Evolutionary conservation across 2,329 filamentous ascomycete genomes (phyloP).

Genomic region (Aaosphaeria pasadenensis): DNA sequence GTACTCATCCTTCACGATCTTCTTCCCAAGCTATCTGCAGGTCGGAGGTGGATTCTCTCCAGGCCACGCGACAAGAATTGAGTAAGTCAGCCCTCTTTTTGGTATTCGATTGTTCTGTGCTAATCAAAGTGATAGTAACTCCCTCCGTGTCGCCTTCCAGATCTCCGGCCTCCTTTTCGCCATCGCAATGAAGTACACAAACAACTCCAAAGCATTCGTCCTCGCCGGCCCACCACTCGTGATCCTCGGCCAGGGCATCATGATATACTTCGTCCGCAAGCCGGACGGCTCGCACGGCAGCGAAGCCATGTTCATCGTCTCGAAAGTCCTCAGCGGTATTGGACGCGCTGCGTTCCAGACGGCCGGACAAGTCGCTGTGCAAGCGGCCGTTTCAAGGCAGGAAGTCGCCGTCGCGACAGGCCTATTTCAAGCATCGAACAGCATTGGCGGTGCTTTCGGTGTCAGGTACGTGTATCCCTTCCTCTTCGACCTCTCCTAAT

Average conservation of each 20-base stretch:
- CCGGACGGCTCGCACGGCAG: not conserved
- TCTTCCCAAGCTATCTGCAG: not conserved
- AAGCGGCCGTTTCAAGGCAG: not conserved
- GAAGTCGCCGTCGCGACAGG: not conserved
- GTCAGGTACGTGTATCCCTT: not conserved
- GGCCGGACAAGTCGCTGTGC: not conserved
- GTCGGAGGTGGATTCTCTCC: not conserved
- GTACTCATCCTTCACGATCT: not conserved
- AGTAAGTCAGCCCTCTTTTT: not conserved
- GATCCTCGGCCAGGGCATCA: not conserved
- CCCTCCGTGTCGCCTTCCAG: not conserved
- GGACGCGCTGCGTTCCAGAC: not conserved
- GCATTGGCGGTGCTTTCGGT: not conserved
- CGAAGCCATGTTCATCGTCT: not conserved
- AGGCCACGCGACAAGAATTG: not conserved
- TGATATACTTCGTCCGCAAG: not conserved
- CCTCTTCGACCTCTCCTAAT: not conserved
- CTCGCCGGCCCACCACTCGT: not conserved
- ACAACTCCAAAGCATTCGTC: not conserved
- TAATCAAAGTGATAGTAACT: not conserved
- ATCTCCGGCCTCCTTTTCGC: not conserved
- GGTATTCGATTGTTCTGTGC: too few relatives aligned
- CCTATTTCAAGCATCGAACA: not conserved
- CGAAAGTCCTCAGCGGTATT: not conserved
- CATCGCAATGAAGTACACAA: not conserved